A percentile compares a stretch with the other conserved stretches of the same genome.
Evolutionary conservation across 2,329 filamentous ascomycete species (phyloP).

Genomic region (Colletotrichum euphorbiae): DNA sequence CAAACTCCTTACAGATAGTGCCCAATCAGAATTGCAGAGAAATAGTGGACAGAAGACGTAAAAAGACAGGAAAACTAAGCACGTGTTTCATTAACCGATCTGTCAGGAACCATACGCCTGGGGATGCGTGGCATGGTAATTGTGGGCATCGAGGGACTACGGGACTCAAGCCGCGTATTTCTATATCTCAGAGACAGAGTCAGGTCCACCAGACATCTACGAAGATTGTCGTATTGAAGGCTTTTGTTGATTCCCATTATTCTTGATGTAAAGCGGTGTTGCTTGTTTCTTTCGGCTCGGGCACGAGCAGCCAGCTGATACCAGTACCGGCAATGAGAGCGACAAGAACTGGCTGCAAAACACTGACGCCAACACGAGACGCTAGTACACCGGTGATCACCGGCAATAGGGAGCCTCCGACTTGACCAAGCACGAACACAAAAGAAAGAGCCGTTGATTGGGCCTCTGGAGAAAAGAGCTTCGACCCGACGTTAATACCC

Average conservation of each 20-base stretch:
- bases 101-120: no score
- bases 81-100: no score
- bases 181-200: no score
- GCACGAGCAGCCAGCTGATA: constrained; percentile 59
- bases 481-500: constrained; percentile 66
- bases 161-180: no score
- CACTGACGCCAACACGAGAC: constrained; percentile 55
- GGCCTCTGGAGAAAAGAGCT: constrained; percentile 57
- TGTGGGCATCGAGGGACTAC: no score
- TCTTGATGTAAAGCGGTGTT: constrained; percentile 50
- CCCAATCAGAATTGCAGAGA: no score
- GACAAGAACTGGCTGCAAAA: constrained; percentile 64
- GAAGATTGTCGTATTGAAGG: no score
- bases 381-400: constrained; percentile 66
- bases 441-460: constrained; percentile 55
- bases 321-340: constrained; percentile 59
- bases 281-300: constrained; percentile 48
- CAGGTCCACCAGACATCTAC: no score
- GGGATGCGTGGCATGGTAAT: no score
- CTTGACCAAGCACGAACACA: constrained; percentile 68
- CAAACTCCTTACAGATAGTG: no score
- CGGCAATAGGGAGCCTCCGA: constrained; percentile 67
- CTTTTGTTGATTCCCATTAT: constrained; percentile 35
- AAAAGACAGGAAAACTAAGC: no score
- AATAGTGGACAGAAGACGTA: no score